phyloP scores from a whole-genome alignment of 2,329 filamentous ascomycete species.

The Scytalidium sp. region DNA sequence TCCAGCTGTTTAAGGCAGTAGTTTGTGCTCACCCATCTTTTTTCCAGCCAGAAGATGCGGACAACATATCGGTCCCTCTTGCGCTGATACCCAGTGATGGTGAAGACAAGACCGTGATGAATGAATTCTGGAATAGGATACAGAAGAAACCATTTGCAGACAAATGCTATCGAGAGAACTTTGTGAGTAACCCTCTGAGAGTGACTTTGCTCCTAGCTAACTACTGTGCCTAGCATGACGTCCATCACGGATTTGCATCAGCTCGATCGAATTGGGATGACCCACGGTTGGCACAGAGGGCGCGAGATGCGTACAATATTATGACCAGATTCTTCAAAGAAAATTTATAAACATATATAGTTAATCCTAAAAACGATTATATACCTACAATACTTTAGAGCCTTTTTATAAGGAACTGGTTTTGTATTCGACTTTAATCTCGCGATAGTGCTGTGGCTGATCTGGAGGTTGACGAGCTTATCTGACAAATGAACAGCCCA shows the following conservation, averaged over 20 bases:
- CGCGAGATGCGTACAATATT: slow-evolving; percentile 5
- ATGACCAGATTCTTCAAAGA: slow-evolving; percentile 5
- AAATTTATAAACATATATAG: slow-evolving; percentile 1
- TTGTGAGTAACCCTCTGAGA: slow-evolving; percentile 2
- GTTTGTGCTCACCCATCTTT: slow-evolving; percentile 3
- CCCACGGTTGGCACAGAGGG: slow-evolving; percentile 2
- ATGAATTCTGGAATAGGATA: slow-evolving; percentile 2
- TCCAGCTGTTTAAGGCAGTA: slow-evolving; percentile 1
- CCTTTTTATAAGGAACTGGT: too few species aligned
- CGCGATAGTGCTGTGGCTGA: too few species aligned
- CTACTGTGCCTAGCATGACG: not conserved
- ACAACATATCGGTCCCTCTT: slow-evolving; percentile 3
- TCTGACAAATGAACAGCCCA: too few species aligned
- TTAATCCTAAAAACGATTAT: too few species aligned
- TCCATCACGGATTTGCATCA: slow-evolving; percentile 3
- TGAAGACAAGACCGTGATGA: slow-evolving; percentile 5
- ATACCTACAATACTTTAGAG: too few species aligned
- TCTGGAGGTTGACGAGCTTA: too few species aligned
- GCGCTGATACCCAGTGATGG: slow-evolving; percentile 7
- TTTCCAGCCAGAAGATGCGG: not conserved
- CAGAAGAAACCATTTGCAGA: slow-evolving; percentile 3
- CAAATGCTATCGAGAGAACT: slow-evolving; percentile 4
- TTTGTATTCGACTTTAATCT: too few species aligned
- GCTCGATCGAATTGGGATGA: slow-evolving; percentile 5
- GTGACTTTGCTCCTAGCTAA: not conserved